A percentile compares a stretch with the other conserved stretches of the same genome.
phyloP scores from a whole-genome alignment of 371 early-diverging fungal species.

The Coemansia sp. region DNA sequence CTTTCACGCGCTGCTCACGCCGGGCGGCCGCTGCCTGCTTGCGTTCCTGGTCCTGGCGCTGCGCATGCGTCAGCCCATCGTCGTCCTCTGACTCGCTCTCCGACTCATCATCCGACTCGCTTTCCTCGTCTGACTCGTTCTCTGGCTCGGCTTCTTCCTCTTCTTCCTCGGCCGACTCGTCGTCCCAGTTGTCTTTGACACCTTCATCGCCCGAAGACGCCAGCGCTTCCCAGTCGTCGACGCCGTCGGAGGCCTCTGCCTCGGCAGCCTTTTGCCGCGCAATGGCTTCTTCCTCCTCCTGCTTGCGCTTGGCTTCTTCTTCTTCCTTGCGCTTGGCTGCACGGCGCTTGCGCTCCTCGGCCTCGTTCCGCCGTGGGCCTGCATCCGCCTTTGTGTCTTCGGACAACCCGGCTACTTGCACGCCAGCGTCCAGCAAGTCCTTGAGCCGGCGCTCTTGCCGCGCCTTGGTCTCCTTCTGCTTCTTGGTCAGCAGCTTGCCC shows the following conservation, averaged over 20 bases:
- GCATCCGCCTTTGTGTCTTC: conserved; percentile 40
- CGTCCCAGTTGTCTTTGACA: conserved; percentile 57
- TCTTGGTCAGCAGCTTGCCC: conserved; percentile 89
- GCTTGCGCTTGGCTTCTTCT: conserved; percentile 51
- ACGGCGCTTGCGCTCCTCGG: conserved; percentile 56
- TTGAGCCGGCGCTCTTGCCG: conserved; percentile 71
- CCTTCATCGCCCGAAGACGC: conserved; percentile 56
- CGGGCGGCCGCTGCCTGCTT: conserved; percentile 82
- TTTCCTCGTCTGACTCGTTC: conserved; percentile 50
- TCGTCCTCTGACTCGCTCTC: conserved; percentile 63
- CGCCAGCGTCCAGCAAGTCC: conserved; percentile 72
- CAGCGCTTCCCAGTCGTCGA: conserved; percentile 69
- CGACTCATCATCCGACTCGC: conserved; percentile 54
- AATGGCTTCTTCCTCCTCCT: conserved; percentile 47
- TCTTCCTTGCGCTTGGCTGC: conserved; percentile 54
- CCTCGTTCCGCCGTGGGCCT: conserved; percentile 50
- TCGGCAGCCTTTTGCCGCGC: conserved; percentile 44
- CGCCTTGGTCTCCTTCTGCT: conserved; percentile 86
- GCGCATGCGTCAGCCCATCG: conserved; percentile 62
- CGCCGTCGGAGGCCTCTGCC: conserved; percentile 53
- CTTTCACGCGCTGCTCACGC: conserved; percentile 68
- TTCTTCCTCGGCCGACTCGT: conserved; percentile 42
- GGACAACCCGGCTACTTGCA: conserved; percentile 76
- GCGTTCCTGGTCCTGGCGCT: conserved; percentile 63
- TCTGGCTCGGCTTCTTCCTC: conserved; percentile 56